phyloP scores from a whole-genome alignment of 2,329 filamentous ascomycete genomes.

The Monilinia aucupariae region DNA sequence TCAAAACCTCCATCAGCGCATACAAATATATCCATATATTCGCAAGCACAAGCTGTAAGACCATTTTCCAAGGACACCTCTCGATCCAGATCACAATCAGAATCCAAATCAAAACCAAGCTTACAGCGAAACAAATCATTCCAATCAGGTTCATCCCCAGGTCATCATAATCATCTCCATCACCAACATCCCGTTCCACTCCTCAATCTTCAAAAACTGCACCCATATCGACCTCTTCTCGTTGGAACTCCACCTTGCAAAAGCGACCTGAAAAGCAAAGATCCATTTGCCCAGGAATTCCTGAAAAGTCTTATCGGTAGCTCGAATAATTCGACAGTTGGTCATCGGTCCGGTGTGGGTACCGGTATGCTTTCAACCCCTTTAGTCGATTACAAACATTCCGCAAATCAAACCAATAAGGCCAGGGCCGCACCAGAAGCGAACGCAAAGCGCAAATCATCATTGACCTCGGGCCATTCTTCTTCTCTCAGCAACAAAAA shows the following conservation, averaged over 20 bases:
- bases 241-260: slow-evolving; percentile 9
- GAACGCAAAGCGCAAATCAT: slow-evolving; percentile 26
- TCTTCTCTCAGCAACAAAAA: slow-evolving; percentile 28
- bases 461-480: slow-evolving; percentile 26
- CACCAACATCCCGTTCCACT: slow-evolving; percentile 2
- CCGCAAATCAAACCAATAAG: slow-evolving; percentile 32
- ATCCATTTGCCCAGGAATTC: slow-evolving; percentile 18
- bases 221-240: slow-evolving; percentile 2
- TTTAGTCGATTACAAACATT: slow-evolving; percentile 31
- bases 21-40: slow-evolving; percentile 24
- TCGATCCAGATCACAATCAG: slow-evolving; percentile 19
- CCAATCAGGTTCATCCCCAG: no score
- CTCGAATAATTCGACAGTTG: neutral
- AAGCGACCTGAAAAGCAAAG: neutral
- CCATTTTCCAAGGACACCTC: slow-evolving; percentile 19
- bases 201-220: neutral
- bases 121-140: slow-evolving; percentile 11
- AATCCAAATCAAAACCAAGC: slow-evolving; percentile 19
- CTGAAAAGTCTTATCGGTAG: neutral
- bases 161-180: neutral
- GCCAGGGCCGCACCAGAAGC: slow-evolving; percentile 25
- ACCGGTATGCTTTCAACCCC: slow-evolving; percentile 31
- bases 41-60: slow-evolving; percentile 25
- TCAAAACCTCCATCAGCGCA: slow-evolving; percentile 26
- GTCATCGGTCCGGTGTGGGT: slow-evolving; percentile 17